These are phyloP conservation scores for Rhytidhysteron rufulum DNA, from an alignment of 2,329 filamentous ascomycete genomes.

Conservation along the genomic window DNA sequence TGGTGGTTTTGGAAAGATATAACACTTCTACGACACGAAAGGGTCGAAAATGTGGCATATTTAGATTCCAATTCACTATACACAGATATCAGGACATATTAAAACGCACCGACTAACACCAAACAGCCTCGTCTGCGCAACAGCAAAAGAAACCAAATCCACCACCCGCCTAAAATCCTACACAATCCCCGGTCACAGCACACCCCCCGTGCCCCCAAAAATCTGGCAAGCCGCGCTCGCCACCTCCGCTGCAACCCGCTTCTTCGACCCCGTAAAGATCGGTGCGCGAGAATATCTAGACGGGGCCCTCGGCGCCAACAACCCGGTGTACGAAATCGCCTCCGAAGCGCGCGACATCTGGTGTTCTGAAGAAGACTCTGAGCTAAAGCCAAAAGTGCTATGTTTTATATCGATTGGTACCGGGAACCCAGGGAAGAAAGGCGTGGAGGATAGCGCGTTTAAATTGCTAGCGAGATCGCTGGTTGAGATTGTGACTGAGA, in stretches of 20 bases:
- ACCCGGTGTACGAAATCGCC: conserved; percentile 39
- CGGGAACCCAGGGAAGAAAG: neutral
- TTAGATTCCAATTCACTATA: too few species aligned
- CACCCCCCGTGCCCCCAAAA: neutral
- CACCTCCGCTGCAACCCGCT: neutral
- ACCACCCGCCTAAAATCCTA: conserved; percentile 32
- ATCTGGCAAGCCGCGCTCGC: conserved; percentile 1
- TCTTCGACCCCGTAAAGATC: conserved; percentile 29
- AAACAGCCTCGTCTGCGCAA: conserved; percentile 39
- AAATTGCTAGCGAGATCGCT: conserved; percentile 1
- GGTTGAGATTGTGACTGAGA: conserved; percentile 2
- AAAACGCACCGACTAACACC: neutral
- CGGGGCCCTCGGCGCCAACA: conserved; percentile 35
- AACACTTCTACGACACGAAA: too few species aligned
- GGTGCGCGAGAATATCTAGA: conserved; percentile 36
- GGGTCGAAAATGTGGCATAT: too few species aligned
- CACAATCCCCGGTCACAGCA: neutral
- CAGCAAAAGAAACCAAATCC: conserved; percentile 40
- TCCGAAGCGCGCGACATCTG: conserved; percentile 25
- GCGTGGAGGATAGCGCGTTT: neutral
- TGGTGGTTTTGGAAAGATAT: too few species aligned
- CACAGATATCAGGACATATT: too few species aligned
- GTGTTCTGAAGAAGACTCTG: neutral
- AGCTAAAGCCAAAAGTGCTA: neutral
- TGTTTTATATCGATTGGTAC: conserved; percentile 1